These are phyloP conservation scores for Erodium maritimum DNA, from an alignment of 345 rosid genomes.

Conservation along the genomic window DNA sequence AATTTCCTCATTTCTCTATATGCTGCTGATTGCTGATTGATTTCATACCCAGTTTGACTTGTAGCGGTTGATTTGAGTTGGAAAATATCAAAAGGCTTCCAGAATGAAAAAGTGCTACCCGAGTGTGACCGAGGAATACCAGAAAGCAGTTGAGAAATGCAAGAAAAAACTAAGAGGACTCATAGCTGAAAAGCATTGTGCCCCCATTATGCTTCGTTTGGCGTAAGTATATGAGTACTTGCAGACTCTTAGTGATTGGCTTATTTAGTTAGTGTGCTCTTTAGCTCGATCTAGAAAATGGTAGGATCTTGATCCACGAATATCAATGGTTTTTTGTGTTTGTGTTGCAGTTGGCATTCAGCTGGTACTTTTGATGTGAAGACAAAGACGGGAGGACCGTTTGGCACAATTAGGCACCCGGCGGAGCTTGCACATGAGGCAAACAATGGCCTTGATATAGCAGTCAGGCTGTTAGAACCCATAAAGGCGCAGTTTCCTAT, in stretches of 20 bases:
- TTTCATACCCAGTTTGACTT: not conserved
- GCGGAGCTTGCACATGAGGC: slow-evolving; percentile 65
- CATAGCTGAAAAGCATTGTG: slow-evolving; percentile 74
- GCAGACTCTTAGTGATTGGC: not conserved
- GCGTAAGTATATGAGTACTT: slow-evolving; percentile 31
- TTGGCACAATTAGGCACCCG: slow-evolving; percentile 66
- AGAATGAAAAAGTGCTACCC: slow-evolving; percentile 54
- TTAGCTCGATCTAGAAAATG: not conserved
- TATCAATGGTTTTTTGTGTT: not conserved
- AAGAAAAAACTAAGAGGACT: slow-evolving; percentile 72
- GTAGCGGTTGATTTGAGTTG: not conserved
- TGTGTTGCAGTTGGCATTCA: slow-evolving; percentile 69
- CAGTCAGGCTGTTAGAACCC: slow-evolving; percentile 62
- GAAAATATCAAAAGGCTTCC: not conserved
- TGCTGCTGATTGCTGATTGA: too few species aligned
- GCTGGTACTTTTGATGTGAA: slow-evolving; percentile 74
- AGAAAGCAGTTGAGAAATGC: slow-evolving; percentile 48
- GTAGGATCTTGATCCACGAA: not conserved
- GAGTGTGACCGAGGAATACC: slow-evolving; percentile 57
- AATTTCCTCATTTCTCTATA: not conserved
- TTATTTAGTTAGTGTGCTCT: not conserved
- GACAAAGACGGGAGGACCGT: slow-evolving; percentile 79
- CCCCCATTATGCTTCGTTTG: slow-evolving; percentile 76
- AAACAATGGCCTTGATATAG: slow-evolving; percentile 85
- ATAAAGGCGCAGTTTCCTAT: slow-evolving; percentile 59